phyloP scores from a whole-genome alignment of 768 basidiomycete genomes.

The Lentinus brumalis region DNA sequence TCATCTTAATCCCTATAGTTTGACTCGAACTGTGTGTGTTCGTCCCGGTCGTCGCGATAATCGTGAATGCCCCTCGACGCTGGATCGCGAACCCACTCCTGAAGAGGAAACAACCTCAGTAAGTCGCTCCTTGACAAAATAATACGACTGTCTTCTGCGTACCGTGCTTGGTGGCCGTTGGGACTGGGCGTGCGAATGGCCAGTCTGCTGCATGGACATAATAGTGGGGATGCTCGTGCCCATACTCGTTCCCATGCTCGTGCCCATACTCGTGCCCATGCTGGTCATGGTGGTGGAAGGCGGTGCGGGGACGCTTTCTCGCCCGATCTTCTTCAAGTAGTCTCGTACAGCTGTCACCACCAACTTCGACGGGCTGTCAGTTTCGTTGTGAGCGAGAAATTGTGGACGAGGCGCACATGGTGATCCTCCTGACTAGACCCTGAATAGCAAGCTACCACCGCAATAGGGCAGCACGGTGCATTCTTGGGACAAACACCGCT shows the following conservation, averaged over 20 bases:
- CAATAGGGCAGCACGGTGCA: conserved; percentile 82
- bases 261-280: conserved; percentile 20
- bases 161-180: conserved; percentile 12
- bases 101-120: conserved; percentile 1
- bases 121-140: conserved; percentile 9
- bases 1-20: conserved; percentile 12
- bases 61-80: conserved; percentile 35
- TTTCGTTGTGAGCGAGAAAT: not conserved
- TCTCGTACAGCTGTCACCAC: conserved; percentile 67
- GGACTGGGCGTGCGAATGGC: conserved; percentile 2
- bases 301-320: conserved; percentile 21
- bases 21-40: conserved; percentile 7
- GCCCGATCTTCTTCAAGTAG: conserved; percentile 61
- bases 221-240: conserved; percentile 11
- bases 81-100: conserved; percentile 39
- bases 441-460: conserved; percentile 75
- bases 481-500: conserved; percentile 48
- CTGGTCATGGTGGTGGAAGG: conserved; percentile 23
- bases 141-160: conserved; percentile 17
- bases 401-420: conserved; percentile 47
- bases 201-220: conserved; percentile 11
- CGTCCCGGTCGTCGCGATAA: conserved; percentile 9
- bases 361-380: conserved; percentile 42
- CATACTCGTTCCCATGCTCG: conserved; percentile 1
- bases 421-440: conserved; percentile 84